A percentile compares a stretch with the other conserved stretches of the same genome.
Evolutionary conservation across 108 stramenopile genomes (phyloP).

Genomic region (Pelagomonas calceolata): DNA sequence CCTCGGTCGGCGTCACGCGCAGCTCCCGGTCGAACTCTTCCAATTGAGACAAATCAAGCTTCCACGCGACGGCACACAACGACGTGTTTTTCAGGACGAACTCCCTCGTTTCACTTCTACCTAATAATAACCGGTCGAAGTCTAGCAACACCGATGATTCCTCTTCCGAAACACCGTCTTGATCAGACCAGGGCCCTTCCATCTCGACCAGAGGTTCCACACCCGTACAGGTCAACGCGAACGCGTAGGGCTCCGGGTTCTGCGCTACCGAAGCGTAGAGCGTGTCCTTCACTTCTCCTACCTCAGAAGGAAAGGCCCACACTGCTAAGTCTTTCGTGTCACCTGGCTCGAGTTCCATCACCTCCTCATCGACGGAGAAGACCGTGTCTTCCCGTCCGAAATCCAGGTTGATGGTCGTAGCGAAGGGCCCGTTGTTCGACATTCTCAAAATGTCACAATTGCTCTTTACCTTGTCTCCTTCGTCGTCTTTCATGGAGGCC

Average conservation of each 20-base stretch:
- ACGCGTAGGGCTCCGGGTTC: conserved; percentile 32
- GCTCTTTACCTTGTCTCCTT: neutral
- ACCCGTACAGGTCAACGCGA: conserved; percentile 30
- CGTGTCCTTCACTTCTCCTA: conserved; percentile 12
- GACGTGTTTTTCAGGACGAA: conserved; percentile 31
- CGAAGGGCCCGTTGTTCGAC: conserved; percentile 28
- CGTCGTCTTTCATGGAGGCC: conserved; percentile 9
- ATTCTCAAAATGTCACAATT: conserved; percentile 45
- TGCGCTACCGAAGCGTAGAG: conserved; percentile 20
- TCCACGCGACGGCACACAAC: conserved; percentile 27
- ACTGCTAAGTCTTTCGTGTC: conserved; percentile 41
- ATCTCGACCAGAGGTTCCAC: conserved; percentile 21
- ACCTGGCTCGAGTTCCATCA: conserved; percentile 29
- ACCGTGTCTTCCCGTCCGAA: neutral
- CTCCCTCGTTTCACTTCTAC: conserved; percentile 24
- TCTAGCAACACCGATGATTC: conserved; percentile 14
- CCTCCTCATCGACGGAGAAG: conserved; percentile 33
- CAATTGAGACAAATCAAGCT: conserved; percentile 24
- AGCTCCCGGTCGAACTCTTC: conserved; percentile 12
- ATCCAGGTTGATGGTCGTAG: neutral
- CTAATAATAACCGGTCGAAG: conserved; percentile 38
- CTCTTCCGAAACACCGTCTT: neutral
- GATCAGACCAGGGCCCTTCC: conserved; percentile 36
- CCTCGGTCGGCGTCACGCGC: conserved; percentile 22
- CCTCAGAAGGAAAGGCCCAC: conserved; percentile 40